Base-by-base conservation (phyloP, 2,329 filamentous ascomycete genomes). In the Ceratocystiopsis sp. region DNA sequence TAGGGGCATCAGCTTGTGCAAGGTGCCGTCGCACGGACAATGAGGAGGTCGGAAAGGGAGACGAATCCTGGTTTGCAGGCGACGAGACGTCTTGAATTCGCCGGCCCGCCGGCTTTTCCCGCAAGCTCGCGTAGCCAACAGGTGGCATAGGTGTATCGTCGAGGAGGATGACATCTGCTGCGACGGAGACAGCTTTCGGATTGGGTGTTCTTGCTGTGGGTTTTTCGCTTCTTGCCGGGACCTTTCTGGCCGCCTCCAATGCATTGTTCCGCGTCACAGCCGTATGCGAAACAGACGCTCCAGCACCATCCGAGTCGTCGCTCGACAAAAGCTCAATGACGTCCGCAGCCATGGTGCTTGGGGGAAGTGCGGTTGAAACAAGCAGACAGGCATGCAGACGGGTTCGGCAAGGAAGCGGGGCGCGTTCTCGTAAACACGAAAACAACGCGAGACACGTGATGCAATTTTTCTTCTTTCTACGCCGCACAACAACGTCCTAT, bases 281-380 rank as follows among this genome's bases (percentile, higher is more conserved):
- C 21, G 41, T 41, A 21, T 38, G 14, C 33, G 18, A 18, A 38
- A 38, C 15, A 11, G 16, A 16, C 16, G 9, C 6, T 9, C n/a
- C 19, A 32, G 13, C 5, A 16, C 9, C 33, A 40, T 44, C 43
- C 5, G 36, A 38, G 15, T 48, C 46, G 21, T 48, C 46, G 21
- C 44, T 46, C 16, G 46, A 48, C 1, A 46, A 32, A 15, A 48
- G 33, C 2, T 46, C 44, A 33, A 33, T 32, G 15, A 16, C 17
- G 29, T 10, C 13, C 3, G 21, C 14, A 10, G n/a, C 35, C 35
- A 36, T 36, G 35, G 5, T 29, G 25, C 25, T 4, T 6, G 10
- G 25, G 12, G n/a, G 8, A 13, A 2, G 34, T 4, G 34, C n/a
- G n/a, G 9, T 35, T 15, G 13, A 35, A 35, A 35, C 12, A n/a